Percentiles rank a stretch among this genome's conserved stretches.
Conservation (phyloP, 352 stramenopile genomes). For the Phytophthora capsici region DNA sequence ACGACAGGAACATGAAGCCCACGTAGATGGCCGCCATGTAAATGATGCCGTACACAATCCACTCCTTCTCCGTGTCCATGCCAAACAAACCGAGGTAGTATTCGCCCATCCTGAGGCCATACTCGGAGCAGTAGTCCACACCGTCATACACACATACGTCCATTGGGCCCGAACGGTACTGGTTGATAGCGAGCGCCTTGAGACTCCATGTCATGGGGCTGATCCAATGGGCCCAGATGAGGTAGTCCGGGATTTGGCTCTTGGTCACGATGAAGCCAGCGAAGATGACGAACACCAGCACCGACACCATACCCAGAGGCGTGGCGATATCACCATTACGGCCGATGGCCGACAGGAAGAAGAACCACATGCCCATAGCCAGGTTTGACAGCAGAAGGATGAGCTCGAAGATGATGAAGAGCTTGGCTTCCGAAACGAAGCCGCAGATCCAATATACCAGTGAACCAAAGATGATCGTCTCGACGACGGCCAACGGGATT, state of each 20-base stretch:
- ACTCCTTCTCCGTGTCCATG: slow-evolving; percentile 49
- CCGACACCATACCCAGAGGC: slow-evolving; percentile 40
- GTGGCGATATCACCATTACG: slow-evolving; percentile 44
- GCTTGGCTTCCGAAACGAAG: slow-evolving; percentile 34
- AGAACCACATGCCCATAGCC: slow-evolving; percentile 39
- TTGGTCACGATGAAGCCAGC: slow-evolving; percentile 32
- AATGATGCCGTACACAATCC: slow-evolving; percentile 47
- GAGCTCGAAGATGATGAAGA: slow-evolving; percentile 50
- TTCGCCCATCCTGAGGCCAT: slow-evolving; percentile 43
- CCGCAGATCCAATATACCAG: slow-evolving; percentile 88
- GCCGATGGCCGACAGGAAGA: slow-evolving; percentile 31
- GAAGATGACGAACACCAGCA: slow-evolving; percentile 60
- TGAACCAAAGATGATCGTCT: slow-evolving; percentile 78
- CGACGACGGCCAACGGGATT: slow-evolving; percentile 49
- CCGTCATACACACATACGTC: slow-evolving; percentile 36
- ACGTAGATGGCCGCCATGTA: slow-evolving; percentile 46
- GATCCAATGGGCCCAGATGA: slow-evolving; percentile 66
- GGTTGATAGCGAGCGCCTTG: slow-evolving; percentile 49
- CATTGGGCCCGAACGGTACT: slow-evolving; percentile 44
- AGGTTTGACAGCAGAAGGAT: slow-evolving; percentile 53
- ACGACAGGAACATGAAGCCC: slow-evolving; percentile 42
- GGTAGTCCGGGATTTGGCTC: slow-evolving; percentile 51
- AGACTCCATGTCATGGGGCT: slow-evolving; percentile 62
- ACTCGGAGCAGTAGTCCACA: slow-evolving; percentile 34
- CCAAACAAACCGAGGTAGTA: slow-evolving; percentile 48